Evolutionary conservation across 768 basidiomycete species (phyloP), one percentile per base, ranked within the genome.

Genomic region (Lactarius sp.): DNA sequence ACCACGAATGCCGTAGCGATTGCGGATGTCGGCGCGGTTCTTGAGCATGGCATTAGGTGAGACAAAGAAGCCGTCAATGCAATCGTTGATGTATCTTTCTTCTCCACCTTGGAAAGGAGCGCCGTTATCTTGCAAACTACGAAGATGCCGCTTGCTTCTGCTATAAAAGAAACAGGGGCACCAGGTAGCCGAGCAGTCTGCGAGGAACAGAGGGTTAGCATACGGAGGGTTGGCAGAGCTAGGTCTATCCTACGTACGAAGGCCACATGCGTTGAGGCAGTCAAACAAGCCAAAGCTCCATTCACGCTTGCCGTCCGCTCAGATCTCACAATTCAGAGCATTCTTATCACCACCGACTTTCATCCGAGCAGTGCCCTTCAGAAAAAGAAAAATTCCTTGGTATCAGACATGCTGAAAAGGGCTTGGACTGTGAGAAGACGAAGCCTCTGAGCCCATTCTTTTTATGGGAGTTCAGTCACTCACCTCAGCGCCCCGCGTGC

Each of bases 81-180:
- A 52, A 1, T 36, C 13, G n/a, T 7, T n/a, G 4, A 18, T n/a
- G 27, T 2, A 42, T 13, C 12, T 42, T n/a, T 52, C 51, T 5
- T 39, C 39, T 6, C 31, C 33, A 20, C n/a, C 41, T 3, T 5
- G 31, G 16, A 79, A 75, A 18, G 78, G 75, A 31, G 61, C 65
- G 41, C 78, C 79, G 18, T 76, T 68, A 2, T 50, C 34, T 31
- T 73, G 65, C 52, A 81, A 70, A 59, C 78, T 73, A 36, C 77
- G 74, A 39, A 74, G 68, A 57, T 79, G 79, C n/a, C 71, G 70
- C 68, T 76, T 79, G 70, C 74, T 75, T 63, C 76, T 69, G 44
- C 73, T 70, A 68, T 77, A 79, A 44, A 74, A 67, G 61, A 80
- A 65, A 67, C 79, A 80, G 0, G 80, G 79, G 71, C 73, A 77